A percentile compares a stretch with the other conserved stretches of the same genome.
Evolutionary conservation across 345 rosid genomes (phyloP).

Genomic region (Linum usitatissimum): DNA sequence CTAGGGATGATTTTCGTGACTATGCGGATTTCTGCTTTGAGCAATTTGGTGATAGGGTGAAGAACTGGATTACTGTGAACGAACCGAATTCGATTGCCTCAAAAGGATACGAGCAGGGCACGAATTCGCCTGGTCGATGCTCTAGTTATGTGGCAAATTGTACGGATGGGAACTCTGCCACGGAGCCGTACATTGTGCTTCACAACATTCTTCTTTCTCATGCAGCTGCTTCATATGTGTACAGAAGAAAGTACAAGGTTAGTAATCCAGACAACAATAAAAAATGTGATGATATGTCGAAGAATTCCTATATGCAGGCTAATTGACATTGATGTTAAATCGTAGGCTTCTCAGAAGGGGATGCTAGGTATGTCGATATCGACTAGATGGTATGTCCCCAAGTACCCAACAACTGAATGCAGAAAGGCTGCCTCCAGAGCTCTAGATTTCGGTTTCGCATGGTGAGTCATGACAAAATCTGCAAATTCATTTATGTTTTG

Average conservation of each 20-base stretch:
- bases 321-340: background rate
- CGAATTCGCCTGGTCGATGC: slow-evolving; percentile 10
- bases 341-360: background rate
- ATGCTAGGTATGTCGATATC: background rate
- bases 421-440: background rate
- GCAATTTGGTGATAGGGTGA: slow-evolving; percentile 18
- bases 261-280: background rate
- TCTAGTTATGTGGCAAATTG: slow-evolving; percentile 7
- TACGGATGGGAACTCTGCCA: slow-evolving; percentile 7
- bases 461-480: background rate
- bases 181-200: slow-evolving; percentile 13
- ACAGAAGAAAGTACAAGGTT: background rate
- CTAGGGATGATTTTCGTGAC: slow-evolving; percentile 11
- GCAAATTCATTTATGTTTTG: no score
- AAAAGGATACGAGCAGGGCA: slow-evolving; percentile 1
- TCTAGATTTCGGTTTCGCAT: background rate
- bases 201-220: slow-evolving; percentile 12
- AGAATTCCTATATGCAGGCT: background rate
- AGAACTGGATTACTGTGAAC: slow-evolving; percentile 13
- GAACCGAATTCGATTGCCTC: slow-evolving; percentile 1
- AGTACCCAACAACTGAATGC: background rate
- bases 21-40: slow-evolving; percentile 10
- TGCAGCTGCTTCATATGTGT: slow-evolving; percentile 5
- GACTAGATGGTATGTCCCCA: background rate
- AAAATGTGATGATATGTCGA: background rate